Percentiles rank a stretch among this genome's conserved stretches.
These are phyloP conservation scores for Paramecium primaurelia DNA, from an alignment of 73 alveolate genomes.

Conservation along the genomic window DNA sequence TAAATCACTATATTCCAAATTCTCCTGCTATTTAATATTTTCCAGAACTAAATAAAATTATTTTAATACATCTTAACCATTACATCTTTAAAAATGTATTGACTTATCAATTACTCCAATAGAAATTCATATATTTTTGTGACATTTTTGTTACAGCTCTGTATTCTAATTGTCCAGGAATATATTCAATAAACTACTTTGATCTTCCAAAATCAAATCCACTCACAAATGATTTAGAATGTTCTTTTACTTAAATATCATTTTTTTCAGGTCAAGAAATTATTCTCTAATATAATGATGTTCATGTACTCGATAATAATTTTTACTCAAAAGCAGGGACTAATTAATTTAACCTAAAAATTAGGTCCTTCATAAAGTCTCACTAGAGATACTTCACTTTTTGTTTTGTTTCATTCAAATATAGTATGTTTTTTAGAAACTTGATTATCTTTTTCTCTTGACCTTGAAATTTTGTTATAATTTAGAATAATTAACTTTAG, in stretches of 20 bases:
- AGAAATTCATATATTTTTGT: neutral
- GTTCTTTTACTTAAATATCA: neutral
- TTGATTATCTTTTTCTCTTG: neutral
- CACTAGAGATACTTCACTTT: neutral
- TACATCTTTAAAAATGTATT: neutral
- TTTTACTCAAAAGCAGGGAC: neutral
- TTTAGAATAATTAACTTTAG: neutral
- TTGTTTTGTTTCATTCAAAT: neutral
- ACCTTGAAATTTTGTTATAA: neutral
- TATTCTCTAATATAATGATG: neutral
- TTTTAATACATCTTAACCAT: neutral
- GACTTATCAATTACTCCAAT: neutral
- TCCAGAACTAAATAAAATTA: neutral
- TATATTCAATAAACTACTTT: neutral
- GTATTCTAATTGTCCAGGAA: neutral
- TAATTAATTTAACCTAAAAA: neutral
- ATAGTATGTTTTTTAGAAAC: neutral
- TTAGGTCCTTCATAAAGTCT: neutral
- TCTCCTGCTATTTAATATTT: constrained; percentile 13
- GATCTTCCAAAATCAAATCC: neutral
- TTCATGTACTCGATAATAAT: neutral
- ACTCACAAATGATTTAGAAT: neutral
- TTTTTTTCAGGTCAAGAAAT: neutral
- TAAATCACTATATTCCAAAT: neutral
- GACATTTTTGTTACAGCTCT: neutral